Evolutionary conservation across 192 early-diverging fungal species (phyloP), one percentile per base, ranked within the genome.

Genomic region (Umbelopsis isabellina): DNA sequence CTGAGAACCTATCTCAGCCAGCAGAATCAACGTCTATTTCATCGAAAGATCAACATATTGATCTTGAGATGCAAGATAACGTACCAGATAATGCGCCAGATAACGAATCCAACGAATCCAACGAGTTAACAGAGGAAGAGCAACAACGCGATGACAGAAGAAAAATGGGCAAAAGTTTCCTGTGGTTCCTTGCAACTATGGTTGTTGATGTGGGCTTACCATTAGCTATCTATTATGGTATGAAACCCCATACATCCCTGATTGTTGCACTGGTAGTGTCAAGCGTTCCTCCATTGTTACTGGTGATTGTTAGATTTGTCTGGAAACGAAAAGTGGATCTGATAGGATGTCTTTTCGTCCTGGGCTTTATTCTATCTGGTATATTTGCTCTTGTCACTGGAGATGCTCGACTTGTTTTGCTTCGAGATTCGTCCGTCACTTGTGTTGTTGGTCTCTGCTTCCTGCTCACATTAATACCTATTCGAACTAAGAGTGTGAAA

Each of bases 351-450:
- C 37, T 84, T 6, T 69, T 81, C 66, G 49, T 84, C 22, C 44
- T 84, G 33, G 73, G 71, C 7, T 84, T 75, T 35, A 65, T 77
- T 49, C 13, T 84, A 23, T 74, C 77, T 6, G 80, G 68, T 10
- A 65, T 67, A 41, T 66, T 52, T 71, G 69, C 55, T 64, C 48
- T 55, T 45, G 37, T 21, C 30, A 25, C 35, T 50, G 75, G 75
- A 21, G 70, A 84, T 65, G 67, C 75, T 47, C 72, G 80, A 23
- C 23, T 77, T 20, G 51, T 76, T 16, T 68, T 84, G 21, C 55
- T 84, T 48, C 71, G 82, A 33, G 82, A 84, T 51, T 84, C 82
- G 4, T 25, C 69, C 33, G 70, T 76, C 20, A 84, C 80, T 1
- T 65, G 74, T 33, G 65, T 77, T 3, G 64, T 72, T 23, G 69